phyloP scores from a whole-genome alignment of 1,284 basidiomycete genomes.

The Irpex sp. region DNA sequence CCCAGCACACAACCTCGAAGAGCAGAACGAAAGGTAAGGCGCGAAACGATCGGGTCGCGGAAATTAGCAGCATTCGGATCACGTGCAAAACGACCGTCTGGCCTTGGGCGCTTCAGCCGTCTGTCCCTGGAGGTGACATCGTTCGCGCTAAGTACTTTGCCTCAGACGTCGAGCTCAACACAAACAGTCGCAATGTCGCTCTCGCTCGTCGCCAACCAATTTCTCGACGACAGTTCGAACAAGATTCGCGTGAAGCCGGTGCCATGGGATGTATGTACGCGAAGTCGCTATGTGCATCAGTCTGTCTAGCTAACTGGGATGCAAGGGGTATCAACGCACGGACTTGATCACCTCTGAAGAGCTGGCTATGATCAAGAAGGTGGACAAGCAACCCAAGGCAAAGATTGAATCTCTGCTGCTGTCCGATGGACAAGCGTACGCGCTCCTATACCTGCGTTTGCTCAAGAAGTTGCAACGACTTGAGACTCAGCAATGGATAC shows the following conservation, averaged over 20 bases:
- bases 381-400: constrained; percentile 75
- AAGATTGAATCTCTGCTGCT: constrained; percentile 75
- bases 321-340: constrained; percentile 86
- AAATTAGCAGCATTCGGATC: constrained; percentile 8
- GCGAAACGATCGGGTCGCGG: constrained; percentile 1
- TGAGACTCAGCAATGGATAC: constrained; percentile 92
- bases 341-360: constrained; percentile 89
- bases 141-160: neutral
- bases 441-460: constrained; percentile 86
- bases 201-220: constrained; percentile 82
- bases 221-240: constrained; percentile 83
- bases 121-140: neutral
- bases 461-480: constrained; percentile 91
- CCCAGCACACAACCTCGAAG: constrained; percentile 14
- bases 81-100: constrained; percentile 9
- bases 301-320: neutral
- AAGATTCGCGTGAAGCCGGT: constrained; percentile 91
- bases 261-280: constrained; percentile 83
- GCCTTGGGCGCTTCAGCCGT: too few relatives aligned
- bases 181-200: constrained; percentile 57
- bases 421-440: constrained; percentile 81
- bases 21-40: constrained; percentile 13
- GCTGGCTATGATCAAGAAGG: constrained; percentile 85
- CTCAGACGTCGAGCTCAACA: constrained; percentile 2
- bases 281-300: neutral